Percentiles rank a stretch among this genome's conserved stretches.
These are phyloP conservation scores for Taphrina betulina DNA, from an alignment of 1,139 yeast species.

Conservation along the genomic window DNA sequence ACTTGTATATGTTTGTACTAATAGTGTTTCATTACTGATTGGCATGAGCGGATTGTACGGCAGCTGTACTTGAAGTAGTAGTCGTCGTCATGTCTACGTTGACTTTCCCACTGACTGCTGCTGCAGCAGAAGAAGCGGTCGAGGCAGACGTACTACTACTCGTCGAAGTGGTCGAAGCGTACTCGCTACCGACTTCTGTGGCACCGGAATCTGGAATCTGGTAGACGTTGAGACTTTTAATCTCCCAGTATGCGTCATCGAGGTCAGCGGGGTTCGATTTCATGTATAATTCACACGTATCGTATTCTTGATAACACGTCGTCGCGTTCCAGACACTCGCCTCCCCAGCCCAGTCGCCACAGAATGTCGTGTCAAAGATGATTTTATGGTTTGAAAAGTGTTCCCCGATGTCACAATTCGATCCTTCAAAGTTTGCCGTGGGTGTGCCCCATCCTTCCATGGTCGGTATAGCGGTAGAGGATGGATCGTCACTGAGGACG, in stretches of 20 bases:
- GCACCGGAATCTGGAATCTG: conserved; percentile 11
- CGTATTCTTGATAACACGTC: conserved; percentile 5
- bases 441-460: conserved; percentile 19
- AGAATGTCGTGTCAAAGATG: conserved; percentile 29
- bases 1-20: too few relatives aligned
- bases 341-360: conserved; percentile 36
- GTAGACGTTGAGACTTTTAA: conserved; percentile 25
- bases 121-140: too few relatives aligned
- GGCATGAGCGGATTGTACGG: too few relatives aligned
- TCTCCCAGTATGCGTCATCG: conserved; percentile 32
- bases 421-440: conserved; percentile 22
- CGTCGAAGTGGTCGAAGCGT: not conserved
- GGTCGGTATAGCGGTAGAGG: conserved; percentile 13
- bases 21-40: too few relatives aligned
- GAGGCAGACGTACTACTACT: too few relatives aligned
- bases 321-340: conserved; percentile 1
- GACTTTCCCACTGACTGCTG: too few relatives aligned
- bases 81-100: too few relatives aligned
- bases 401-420: conserved; percentile 26
- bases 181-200: conserved; percentile 15
- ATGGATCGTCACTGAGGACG: conserved; percentile 16
- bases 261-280: conserved; percentile 25
- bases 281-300: conserved; percentile 27
- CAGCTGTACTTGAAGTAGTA: too few relatives aligned
- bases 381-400: conserved; percentile 24